Evolutionary conservation across 1,284 basidiomycete genomes (phyloP).

Genomic region (Tilletia setariae): DNA sequence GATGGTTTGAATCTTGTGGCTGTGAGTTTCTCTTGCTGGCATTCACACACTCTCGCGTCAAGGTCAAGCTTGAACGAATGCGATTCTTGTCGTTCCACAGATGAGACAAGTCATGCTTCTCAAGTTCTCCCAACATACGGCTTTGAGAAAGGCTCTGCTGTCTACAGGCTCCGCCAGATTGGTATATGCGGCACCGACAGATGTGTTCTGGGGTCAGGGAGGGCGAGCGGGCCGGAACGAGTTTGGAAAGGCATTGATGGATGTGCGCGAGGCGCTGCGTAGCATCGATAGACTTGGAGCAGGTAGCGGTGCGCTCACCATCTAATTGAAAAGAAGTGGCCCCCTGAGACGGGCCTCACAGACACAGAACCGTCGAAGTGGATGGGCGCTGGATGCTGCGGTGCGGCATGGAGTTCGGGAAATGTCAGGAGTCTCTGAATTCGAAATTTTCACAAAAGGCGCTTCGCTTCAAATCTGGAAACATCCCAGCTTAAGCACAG

Average conservation of each 20-base stretch:
- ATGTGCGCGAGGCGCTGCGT: slow-evolving; percentile 33
- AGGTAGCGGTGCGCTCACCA: slow-evolving; percentile 35
- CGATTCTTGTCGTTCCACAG: not conserved
- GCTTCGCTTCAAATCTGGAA: too few relatives aligned
- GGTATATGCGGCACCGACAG: slow-evolving; percentile 35
- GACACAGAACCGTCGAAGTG: too few relatives aligned
- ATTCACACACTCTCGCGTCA: not conserved
- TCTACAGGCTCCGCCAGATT: slow-evolving; percentile 35
- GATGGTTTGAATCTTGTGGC: slow-evolving; percentile 35
- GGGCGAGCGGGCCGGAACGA: slow-evolving; percentile 34
- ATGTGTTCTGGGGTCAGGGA: slow-evolving; percentile 43
- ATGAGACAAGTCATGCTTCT: slow-evolving; percentile 23
- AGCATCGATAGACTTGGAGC: slow-evolving; percentile 26
- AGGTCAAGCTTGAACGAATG: not conserved
- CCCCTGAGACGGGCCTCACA: too few relatives aligned
- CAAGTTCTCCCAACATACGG: slow-evolving; percentile 37
- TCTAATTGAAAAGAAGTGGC: slow-evolving; percentile 19
- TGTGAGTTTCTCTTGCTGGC: slow-evolving; percentile 24
- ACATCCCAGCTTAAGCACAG: too few relatives aligned
- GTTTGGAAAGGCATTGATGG: slow-evolving; percentile 34
- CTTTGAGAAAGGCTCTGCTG: slow-evolving; percentile 28
- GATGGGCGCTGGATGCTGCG: too few relatives aligned
- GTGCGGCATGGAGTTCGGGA: too few relatives aligned
- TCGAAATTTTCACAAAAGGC: too few relatives aligned
- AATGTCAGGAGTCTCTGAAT: too few relatives aligned